These are phyloP conservation scores for Mortierella sp. DNA, from an alignment of 371 early-diverging fungal genomes.

Conservation along the genomic window DNA sequence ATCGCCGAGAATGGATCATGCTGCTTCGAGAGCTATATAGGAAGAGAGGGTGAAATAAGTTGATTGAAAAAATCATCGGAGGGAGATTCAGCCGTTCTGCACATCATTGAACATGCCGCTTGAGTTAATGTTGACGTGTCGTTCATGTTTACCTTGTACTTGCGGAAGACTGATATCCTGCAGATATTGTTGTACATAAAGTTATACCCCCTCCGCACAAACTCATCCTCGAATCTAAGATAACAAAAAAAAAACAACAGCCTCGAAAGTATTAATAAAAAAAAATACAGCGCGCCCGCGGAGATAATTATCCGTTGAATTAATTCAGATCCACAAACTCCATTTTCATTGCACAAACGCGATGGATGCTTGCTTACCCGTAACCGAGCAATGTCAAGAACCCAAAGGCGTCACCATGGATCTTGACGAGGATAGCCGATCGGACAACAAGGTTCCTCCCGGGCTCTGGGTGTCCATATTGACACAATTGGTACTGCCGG, in stretches of 20 bases:
- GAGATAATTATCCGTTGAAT: neutral
- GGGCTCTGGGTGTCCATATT: slow-evolving; percentile 54
- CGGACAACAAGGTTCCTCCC: slow-evolving; percentile 52
- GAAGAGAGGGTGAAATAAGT: neutral
- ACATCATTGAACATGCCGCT: too few species aligned
- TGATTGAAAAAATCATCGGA: too few species aligned
- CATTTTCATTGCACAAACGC: neutral
- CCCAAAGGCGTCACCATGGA: slow-evolving; percentile 50
- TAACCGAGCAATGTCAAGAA: slow-evolving; percentile 48
- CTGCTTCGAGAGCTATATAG: slow-evolving; percentile 37
- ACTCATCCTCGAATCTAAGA: slow-evolving; percentile 49
- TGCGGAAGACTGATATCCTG: slow-evolving; percentile 55
- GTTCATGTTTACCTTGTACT: slow-evolving; percentile 57
- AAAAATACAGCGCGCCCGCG: too few species aligned
- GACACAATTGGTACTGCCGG: slow-evolving; percentile 50
- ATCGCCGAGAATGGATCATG: slow-evolving; percentile 51
- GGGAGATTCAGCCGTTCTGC: too few species aligned
- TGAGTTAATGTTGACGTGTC: too few species aligned
- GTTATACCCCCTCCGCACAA: slow-evolving; percentile 50
- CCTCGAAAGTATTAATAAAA: too few species aligned
- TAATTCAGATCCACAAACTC: neutral
- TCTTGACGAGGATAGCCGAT: slow-evolving; percentile 53
- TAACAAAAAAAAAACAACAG: too few species aligned
- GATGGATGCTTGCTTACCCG: slow-evolving; percentile 20
- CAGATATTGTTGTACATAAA: slow-evolving; percentile 55